Conservation (phyloP, 495 filamentous ascomycete genomes). For the Aspergillus conjunctus region DNA sequence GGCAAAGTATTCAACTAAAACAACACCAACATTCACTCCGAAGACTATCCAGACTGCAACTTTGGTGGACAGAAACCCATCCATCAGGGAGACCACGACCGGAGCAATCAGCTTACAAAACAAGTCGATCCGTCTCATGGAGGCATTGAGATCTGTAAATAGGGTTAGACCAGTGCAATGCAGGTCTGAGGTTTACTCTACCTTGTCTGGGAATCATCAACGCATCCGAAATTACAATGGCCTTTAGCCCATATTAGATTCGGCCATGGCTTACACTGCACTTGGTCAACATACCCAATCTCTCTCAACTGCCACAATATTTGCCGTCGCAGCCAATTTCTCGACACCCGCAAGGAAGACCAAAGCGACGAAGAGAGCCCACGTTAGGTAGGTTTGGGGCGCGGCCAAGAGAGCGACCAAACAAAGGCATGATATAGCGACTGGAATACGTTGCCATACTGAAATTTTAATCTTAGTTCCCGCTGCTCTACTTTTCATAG, state of each 20-base stretch:
- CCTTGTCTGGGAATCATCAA: slow-evolving; percentile 39
- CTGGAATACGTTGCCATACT: slow-evolving; percentile 46
- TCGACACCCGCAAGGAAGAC: slow-evolving; percentile 58
- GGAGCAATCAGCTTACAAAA: slow-evolving; percentile 71
- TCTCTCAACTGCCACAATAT: slow-evolving; percentile 64
- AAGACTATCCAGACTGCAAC: slow-evolving; percentile 53
- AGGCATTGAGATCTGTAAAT: slow-evolving; percentile 54
- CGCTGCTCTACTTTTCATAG: not conserved
- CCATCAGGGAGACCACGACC: slow-evolving; percentile 56
- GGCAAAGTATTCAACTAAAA: slow-evolving; percentile 57
- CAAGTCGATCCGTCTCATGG: slow-evolving; percentile 72
- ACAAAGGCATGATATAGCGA: slow-evolving; percentile 40
- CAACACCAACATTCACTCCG: slow-evolving; percentile 41
- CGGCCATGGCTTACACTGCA: not conserved
- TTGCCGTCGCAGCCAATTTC: slow-evolving; percentile 55
- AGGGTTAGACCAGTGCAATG: not conserved
- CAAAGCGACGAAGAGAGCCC: slow-evolving; percentile 44
- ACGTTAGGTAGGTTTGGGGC: slow-evolving; percentile 23
- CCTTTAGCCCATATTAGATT: slow-evolving; percentile 26
- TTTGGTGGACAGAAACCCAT: slow-evolving; percentile 42
- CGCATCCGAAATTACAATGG: slow-evolving; percentile 47
- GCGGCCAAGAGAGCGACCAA: slow-evolving; percentile 27
- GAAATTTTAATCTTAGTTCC: not conserved
- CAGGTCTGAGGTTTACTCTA: slow-evolving; percentile 17
- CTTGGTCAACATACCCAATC: slow-evolving; percentile 57